Percentiles rank a stretch among this genome's conserved stretches.
phyloP scores from a whole-genome alignment of 164 flowering plant genomes.

The Kalanchoe fedtschenkoi region DNA sequence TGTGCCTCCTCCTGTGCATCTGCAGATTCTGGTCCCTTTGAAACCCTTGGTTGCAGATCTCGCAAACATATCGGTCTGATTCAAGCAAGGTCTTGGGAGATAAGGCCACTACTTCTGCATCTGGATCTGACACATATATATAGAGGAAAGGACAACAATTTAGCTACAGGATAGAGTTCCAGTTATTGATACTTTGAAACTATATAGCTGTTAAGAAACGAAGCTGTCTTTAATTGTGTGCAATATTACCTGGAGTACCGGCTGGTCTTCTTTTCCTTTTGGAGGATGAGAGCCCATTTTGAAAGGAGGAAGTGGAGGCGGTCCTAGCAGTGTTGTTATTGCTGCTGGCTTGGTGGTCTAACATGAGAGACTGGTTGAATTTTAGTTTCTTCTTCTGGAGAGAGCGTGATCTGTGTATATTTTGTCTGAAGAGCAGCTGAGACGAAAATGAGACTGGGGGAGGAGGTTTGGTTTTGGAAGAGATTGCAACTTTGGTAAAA shows the following conservation, averaged over 20 bases:
- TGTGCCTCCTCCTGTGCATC: constrained; percentile 73
- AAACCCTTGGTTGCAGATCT: constrained; percentile 73
- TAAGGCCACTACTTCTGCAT: constrained; percentile 67
- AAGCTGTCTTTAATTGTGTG: background rate
- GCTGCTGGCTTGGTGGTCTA: constrained; percentile 5
- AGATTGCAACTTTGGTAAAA: constrained; percentile 1
- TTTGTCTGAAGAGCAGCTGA: background rate
- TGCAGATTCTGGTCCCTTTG: constrained; percentile 76
- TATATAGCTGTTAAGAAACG: background rate
- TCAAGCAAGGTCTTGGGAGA: constrained; percentile 66
- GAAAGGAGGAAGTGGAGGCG: constrained; percentile 5
- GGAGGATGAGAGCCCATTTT: constrained; percentile 2
- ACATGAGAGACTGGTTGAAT: constrained; percentile 1
- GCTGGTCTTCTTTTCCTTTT: constrained; percentile 10
- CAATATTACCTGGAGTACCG: constrained; percentile 10
- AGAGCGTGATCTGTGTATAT: background rate
- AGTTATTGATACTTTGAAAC: background rate
- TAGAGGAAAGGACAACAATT: background rate
- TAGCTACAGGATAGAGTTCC: background rate
- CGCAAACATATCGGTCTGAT: constrained; percentile 68
- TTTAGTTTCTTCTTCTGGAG: background rate
- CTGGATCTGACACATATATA: constrained; percentile 35
- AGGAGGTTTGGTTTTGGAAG: background rate
- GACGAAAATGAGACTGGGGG: background rate
- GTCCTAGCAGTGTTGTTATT: background rate